A percentile compares a stretch with the other conserved stretches of the same genome.
Evolutionary conservation across 345 rosid genomes (phyloP).

Genomic region (Populus alba): DNA sequence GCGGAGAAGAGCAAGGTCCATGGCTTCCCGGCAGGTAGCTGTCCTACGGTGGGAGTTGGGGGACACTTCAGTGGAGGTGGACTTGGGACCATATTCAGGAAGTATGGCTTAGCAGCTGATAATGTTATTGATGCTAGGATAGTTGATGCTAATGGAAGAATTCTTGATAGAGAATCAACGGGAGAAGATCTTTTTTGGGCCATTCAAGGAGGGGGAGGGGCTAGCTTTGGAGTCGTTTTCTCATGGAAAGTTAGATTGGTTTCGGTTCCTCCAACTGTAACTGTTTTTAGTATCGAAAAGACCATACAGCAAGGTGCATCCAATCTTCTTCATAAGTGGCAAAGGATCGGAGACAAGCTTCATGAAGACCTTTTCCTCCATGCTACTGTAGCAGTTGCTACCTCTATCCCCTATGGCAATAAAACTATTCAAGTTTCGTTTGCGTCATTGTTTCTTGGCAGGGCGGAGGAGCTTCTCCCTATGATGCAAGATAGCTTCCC

Average conservation of each 20-base stretch:
- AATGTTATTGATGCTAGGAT: conserved; percentile 9
- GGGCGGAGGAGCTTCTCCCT: neutral
- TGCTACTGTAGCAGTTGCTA: neutral
- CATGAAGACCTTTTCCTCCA: conserved; percentile 12
- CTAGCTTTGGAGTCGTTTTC: conserved; percentile 13
- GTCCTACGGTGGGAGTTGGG: conserved; percentile 5
- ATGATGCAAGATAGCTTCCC: conserved; percentile 9
- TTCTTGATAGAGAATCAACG: conserved; percentile 11
- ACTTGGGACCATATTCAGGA: conserved; percentile 6
- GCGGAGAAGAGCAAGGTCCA: conserved; percentile 12
- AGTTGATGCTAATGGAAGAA: conserved; percentile 11
- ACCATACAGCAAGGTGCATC: conserved; percentile 1
- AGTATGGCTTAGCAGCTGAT: conserved; percentile 11
- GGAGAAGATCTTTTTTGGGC: conserved; percentile 26
- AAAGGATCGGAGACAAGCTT: neutral
- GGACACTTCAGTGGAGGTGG: conserved; percentile 23
- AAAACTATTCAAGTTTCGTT: neutral
- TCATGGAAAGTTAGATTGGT: conserved; percentile 16
- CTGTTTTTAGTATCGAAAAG: neutral
- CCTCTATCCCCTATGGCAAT: neutral
- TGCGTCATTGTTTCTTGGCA: conserved; percentile 1
- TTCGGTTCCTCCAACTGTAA: conserved; percentile 10
- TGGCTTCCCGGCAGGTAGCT: conserved; percentile 11
- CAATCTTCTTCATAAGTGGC: conserved; percentile 1
- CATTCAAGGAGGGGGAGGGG: conserved; percentile 15